Percentiles rank a stretch among this genome's conserved stretches.
phyloP scores from a whole-genome alignment of 768 basidiomycete genomes.

The Lactarius sp. region DNA sequence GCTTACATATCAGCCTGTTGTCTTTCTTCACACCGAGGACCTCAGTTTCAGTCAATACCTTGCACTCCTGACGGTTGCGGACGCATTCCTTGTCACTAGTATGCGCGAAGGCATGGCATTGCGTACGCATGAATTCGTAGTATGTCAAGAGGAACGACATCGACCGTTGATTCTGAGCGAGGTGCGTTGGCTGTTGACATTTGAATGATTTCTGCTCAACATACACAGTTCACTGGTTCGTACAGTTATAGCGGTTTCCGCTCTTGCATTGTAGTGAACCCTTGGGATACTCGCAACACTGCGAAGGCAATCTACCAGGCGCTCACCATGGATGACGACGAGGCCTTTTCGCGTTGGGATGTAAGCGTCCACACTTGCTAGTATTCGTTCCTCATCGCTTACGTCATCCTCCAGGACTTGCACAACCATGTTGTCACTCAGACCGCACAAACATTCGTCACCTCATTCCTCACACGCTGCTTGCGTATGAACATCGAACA shows the following conservation, averaged over 20 bases:
- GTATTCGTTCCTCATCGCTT: not conserved
- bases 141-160: slow-evolving; percentile 68
- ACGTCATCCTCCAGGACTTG: slow-evolving; percentile 44
- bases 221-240: slow-evolving; percentile 71
- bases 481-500: slow-evolving; percentile 72
- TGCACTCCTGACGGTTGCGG: slow-evolving; percentile 73
- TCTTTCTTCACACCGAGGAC: slow-evolving; percentile 81
- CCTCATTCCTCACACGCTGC: slow-evolving; percentile 69
- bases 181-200: slow-evolving; percentile 36
- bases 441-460: slow-evolving; percentile 80
- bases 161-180: slow-evolving; percentile 77
- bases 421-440: slow-evolving; percentile 84
- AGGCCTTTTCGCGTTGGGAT: slow-evolving; percentile 72
- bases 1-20: slow-evolving; percentile 81
- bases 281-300: slow-evolving; percentile 81
- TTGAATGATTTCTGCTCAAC: slow-evolving; percentile 3
- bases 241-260: slow-evolving; percentile 86
- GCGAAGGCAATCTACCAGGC: slow-evolving; percentile 75
- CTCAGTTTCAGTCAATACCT: slow-evolving; percentile 84
- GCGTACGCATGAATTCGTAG: slow-evolving; percentile 75
- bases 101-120: slow-evolving; percentile 87
- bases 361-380: slow-evolving; percentile 32
- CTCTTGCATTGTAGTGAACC: slow-evolving; percentile 81
- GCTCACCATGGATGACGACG: slow-evolving; percentile 70
- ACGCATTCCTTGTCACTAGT: slow-evolving; percentile 81